Conservation (phyloP, 371 early-diverging fungal genomes). For the Mucor irregularis region DNA sequence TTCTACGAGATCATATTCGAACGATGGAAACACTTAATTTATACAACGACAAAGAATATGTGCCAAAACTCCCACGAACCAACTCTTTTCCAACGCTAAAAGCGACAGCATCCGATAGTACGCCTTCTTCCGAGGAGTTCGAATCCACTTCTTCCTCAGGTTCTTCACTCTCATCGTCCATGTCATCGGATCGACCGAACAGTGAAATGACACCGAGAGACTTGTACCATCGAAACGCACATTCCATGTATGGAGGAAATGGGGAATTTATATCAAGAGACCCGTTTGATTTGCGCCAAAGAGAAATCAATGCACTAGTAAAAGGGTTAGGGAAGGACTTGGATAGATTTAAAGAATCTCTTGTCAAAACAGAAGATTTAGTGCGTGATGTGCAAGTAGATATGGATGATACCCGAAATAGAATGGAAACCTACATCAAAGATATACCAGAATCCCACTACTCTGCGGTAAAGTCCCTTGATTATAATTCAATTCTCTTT, state of each 20-base stretch:
- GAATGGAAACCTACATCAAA: conserved; percentile 40
- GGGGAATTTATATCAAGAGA: neutral
- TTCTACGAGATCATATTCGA: conserved; percentile 15
- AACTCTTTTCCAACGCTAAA: neutral
- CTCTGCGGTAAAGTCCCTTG: conserved; percentile 33
- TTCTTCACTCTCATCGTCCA: neutral
- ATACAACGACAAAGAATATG: neutral
- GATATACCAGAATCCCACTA: conserved; percentile 48
- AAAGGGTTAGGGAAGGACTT: conserved; percentile 7
- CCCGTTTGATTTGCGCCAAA: conserved; percentile 7
- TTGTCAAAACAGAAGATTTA: conserved; percentile 33
- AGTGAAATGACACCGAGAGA: neutral
- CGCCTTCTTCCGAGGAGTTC: neutral
- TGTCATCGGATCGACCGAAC: neutral
- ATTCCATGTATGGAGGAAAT: conserved; percentile 5
- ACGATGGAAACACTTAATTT: conserved; percentile 10
- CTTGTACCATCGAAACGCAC: neutral
- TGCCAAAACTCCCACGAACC: conserved; percentile 1
- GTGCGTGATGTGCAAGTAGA: conserved; percentile 39
- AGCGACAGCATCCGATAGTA: neutral
- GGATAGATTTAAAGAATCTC: conserved; percentile 22
- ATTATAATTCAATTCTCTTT: neutral
- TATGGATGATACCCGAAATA: conserved; percentile 31
- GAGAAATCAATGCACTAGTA: conserved; percentile 2
- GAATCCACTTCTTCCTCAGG: neutral